These are phyloP conservation scores for Eimeria falciformis DNA, from an alignment of 169 alveolate genomes.

Conservation along the genomic window DNA sequence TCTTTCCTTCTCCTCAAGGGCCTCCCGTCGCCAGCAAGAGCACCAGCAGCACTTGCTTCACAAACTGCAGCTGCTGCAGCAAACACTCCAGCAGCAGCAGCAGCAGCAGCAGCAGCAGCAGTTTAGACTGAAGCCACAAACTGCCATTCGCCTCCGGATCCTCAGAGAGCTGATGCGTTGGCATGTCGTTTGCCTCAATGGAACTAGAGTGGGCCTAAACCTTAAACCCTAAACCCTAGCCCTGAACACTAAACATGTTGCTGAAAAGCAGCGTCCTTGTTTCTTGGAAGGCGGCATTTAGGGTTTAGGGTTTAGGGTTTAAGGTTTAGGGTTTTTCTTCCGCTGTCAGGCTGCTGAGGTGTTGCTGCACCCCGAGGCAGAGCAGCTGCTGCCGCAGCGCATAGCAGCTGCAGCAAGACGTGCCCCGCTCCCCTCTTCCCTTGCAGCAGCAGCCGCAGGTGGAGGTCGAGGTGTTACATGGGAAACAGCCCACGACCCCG, in stretches of 20 bases:
- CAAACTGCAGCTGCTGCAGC: conserved; percentile 7
- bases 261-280: background rate
- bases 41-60: conserved; percentile 18
- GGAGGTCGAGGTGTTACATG: background rate
- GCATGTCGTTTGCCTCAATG: background rate
- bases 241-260: background rate
- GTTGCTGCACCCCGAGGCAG: conserved; percentile 9
- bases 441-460: background rate
- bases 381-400: conserved; percentile 15
- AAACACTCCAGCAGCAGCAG: conserved; percentile 3
- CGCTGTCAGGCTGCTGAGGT: background rate
- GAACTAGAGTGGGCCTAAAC: background rate
- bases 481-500: conserved; percentile 1
- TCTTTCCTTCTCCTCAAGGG: background rate
- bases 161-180: background rate
- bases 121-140: background rate
- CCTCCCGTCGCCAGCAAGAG: background rate
- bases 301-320: background rate
- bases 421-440: background rate
- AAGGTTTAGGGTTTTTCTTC: background rate
- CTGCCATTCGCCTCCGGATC: background rate
- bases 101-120: conserved; percentile 55
- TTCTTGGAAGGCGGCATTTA: background rate
- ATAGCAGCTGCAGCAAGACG: background rate
- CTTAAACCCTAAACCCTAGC: conserved; percentile 42